These are phyloP conservation scores for Favolaschia claudopus DNA, from an alignment of 768 basidiomycete species.

Conservation along the genomic window DNA sequence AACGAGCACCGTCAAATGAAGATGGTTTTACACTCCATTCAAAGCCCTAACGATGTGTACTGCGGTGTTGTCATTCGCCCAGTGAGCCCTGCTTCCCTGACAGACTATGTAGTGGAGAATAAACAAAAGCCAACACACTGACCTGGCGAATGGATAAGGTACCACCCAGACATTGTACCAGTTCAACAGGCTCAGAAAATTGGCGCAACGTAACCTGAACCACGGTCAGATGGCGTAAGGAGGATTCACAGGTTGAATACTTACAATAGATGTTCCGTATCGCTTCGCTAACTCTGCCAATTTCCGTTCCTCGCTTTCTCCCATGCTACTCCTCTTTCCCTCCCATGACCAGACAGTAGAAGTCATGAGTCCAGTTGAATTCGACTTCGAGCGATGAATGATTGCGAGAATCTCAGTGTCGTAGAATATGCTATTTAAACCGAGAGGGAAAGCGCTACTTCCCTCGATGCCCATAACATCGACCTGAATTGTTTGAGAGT, in stretches of 20 bases:
- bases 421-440: constrained; percentile 67
- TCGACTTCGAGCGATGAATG: constrained; percentile 73
- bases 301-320: constrained; percentile 71
- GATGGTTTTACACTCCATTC: constrained; percentile 42
- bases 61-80: constrained; percentile 81
- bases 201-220: constrained; percentile 58
- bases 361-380: constrained; percentile 66
- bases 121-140: constrained; percentile 13
- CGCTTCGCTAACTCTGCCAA: constrained; percentile 74
- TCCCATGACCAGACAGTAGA: constrained; percentile 83
- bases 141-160: constrained; percentile 81
- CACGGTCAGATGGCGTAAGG: constrained; percentile 3
- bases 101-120: constrained; percentile 2
- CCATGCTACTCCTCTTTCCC: constrained; percentile 60
- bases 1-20: neutral
- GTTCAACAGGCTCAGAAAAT: constrained; percentile 66
- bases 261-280: constrained; percentile 71
- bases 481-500: constrained; percentile 69
- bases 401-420: constrained; percentile 76
- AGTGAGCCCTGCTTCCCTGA: constrained; percentile 75
- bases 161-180: constrained; percentile 73
- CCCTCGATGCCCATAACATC: constrained; percentile 72
- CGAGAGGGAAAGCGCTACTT: constrained; percentile 53
- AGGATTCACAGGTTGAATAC: constrained; percentile 29
- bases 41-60: constrained; percentile 76